These are phyloP conservation scores for Solanum arcanum DNA, from an alignment of 257 asterid species.

Conservation along the genomic window DNA sequence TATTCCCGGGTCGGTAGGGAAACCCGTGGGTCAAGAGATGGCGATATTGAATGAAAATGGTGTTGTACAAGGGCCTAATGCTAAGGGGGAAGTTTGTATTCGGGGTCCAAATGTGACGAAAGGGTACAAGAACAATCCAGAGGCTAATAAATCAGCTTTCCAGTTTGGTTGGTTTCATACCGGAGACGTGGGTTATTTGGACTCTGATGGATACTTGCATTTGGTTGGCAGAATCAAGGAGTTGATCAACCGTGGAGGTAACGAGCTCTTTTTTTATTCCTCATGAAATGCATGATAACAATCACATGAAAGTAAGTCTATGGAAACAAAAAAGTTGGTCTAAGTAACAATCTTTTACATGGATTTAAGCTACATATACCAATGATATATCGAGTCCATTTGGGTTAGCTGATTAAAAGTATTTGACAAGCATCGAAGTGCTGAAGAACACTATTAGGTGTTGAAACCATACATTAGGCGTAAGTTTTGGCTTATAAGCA, in stretches of 20 bases:
- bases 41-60: conserved; percentile 66
- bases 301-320: not conserved
- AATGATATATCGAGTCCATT: not conserved
- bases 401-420: not conserved
- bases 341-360: not conserved
- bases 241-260: conserved; percentile 95
- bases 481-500: not conserved
- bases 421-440: not conserved
- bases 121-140: conserved; percentile 81
- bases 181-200: conserved; percentile 69
- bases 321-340: not conserved
- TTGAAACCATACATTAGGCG: not conserved
- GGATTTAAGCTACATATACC: not conserved
- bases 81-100: conserved; percentile 76
- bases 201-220: conserved; percentile 75
- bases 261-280: not conserved
- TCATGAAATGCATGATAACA: not conserved
- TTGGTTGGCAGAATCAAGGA: conserved; percentile 93
- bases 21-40: conserved; percentile 93
- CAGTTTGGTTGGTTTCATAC: conserved; percentile 87
- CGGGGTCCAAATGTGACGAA: conserved; percentile 78
- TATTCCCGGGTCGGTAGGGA: conserved; percentile 74
- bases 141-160: conserved; percentile 73
- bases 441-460: not conserved
- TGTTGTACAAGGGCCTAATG: conserved; percentile 36